Evolutionary conservation across 2,329 filamentous ascomycete genomes (phyloP).

Genomic region (Fusarium annulatum): DNA sequence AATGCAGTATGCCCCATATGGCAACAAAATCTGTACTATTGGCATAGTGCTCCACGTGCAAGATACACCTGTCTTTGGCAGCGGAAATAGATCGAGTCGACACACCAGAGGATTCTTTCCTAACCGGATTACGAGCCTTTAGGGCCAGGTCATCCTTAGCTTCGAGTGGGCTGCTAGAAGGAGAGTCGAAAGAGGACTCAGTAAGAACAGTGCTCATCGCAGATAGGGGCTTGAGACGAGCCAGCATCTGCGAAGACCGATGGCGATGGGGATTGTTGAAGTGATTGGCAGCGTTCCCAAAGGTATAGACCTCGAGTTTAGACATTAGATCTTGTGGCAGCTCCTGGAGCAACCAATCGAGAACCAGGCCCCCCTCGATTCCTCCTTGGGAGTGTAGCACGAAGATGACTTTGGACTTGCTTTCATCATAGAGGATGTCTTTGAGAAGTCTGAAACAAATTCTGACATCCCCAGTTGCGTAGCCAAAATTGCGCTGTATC

Average conservation of each 20-base stretch:
- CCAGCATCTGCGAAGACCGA: slow-evolving; percentile 55
- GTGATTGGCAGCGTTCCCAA: slow-evolving; percentile 82
- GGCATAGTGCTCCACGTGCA: slow-evolving; percentile 83
- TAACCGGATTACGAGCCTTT: slow-evolving; percentile 25
- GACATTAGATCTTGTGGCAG: slow-evolving; percentile 71
- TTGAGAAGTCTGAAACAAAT: slow-evolving; percentile 72
- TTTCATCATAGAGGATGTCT: slow-evolving; percentile 68
- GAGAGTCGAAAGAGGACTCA: slow-evolving; percentile 49
- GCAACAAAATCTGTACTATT: slow-evolving; percentile 80
- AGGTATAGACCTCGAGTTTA: slow-evolving; percentile 82
- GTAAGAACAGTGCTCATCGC: slow-evolving; percentile 50
- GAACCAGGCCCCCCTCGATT: slow-evolving; percentile 76
- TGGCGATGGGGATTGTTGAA: slow-evolving; percentile 80
- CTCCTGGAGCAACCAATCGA: slow-evolving; percentile 82
- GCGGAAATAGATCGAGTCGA: slow-evolving; percentile 52
- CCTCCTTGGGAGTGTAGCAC: slow-evolving; percentile 83
- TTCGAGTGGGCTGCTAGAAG: slow-evolving; percentile 35
- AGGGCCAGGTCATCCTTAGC: slow-evolving; percentile 20
- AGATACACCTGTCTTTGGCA: slow-evolving; percentile 64
- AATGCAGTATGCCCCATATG: slow-evolving; percentile 78
- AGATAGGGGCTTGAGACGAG: slow-evolving; percentile 49
- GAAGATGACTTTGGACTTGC: slow-evolving; percentile 76
- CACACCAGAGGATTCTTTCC: slow-evolving; percentile 43
- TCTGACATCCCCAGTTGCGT: slow-evolving; percentile 75
- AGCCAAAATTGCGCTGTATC: slow-evolving; percentile 78